Evolutionary conservation across 352 stramenopile genomes (phyloP), one percentile per base, ranked within the genome.

Genomic region (Halophytophthora polymorphica): DNA sequence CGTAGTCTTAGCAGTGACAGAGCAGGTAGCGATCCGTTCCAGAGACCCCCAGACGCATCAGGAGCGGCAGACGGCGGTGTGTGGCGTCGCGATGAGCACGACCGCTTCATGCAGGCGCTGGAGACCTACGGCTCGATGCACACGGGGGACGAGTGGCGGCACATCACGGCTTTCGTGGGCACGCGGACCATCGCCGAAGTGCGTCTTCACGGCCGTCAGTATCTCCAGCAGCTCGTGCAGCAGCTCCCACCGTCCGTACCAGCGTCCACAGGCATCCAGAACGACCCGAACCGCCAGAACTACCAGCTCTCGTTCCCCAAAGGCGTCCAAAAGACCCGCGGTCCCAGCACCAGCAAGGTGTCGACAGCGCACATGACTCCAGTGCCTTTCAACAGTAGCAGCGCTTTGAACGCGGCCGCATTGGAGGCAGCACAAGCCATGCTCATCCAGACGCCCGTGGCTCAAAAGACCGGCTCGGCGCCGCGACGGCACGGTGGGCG

Each of bases 81-180:
- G 15, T 93, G 85, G 83, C 61, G 69, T 6, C 64, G 53, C 44
- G 79, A 90, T 15, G 83, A 95, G 49, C 85, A 95, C 56, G 66
- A 58, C 15, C 65, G 83, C 12, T 93, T 95, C 66, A 82, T 95
- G 61, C 77, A 90, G 49, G 83, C 77, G 13, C 66, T 95, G 7
- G 85, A 95, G 55, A 56, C 71, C 12, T 90, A 80, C 45, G 85
- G 83, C 1, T 63, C 57, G 8, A 57, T 73, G 37, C 50, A 52
- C 12, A 86, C 52, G 11, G 75, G 73, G 18, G 66, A 86, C 53
- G 80, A 80, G 43, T 93, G 85, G 83, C 63, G 53, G 18, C 72
- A 81, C 41, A 95, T 95, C 58, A 59, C 81, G 4, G 69, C 65
- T 4, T 92, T 77, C 43, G 82, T 95, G 10, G 71, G 73, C 29